Base-by-base conservation (phyloP, 192 early-diverging fungal genomes). In the Phycomyces nitens region DNA sequence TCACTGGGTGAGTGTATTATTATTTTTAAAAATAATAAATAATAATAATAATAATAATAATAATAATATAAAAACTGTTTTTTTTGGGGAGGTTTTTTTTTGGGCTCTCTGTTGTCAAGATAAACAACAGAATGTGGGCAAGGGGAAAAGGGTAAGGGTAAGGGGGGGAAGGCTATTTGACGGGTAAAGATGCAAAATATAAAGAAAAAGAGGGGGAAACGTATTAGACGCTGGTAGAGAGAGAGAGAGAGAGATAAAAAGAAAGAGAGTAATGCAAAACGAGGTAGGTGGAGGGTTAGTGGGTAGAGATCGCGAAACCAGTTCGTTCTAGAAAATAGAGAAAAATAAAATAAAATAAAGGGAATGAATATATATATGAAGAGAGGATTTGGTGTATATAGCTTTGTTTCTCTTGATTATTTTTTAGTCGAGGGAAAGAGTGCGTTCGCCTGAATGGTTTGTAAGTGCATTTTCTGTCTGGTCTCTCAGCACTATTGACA, bases 361-460 rank as follows among this genome's bases (percentile, higher is more conserved):
- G 29, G 29, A 34, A 34, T 34, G 29, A 34, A 34, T 34, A 34
- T 34, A 34, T n/a, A 34, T 34, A 54, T 12, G 53, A 54, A 26
- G 20, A 54, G 53, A 54, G 11, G 20, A 20, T 54, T 54, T 54
- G 51, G 51, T 53, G 10, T 54, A 12, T 5, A 6, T 24, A 4
- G 53, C 2, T 29, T 14, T 22, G 53, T 7, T 54, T 22, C 53
- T 26, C 7, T 26, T 20, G 26, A 23, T 21, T 8, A 12, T 8
- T 43, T 16, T 52, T 49, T 52, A 62, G 34, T 62, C 60, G 24
- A 62, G 49, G 5, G 60, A 62, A n/a, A 62, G 18, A 7, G 60
- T 62, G 8, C 60, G 60, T 11, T 62, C 60, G 2, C 47, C 60
- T 51, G 22, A 49, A 20, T 62, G 22, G 29, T 15, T 23, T 8